Base-by-base conservation (phyloP, 176 grass and related monocot genomes). In the Pontederia crassipes region DNA sequence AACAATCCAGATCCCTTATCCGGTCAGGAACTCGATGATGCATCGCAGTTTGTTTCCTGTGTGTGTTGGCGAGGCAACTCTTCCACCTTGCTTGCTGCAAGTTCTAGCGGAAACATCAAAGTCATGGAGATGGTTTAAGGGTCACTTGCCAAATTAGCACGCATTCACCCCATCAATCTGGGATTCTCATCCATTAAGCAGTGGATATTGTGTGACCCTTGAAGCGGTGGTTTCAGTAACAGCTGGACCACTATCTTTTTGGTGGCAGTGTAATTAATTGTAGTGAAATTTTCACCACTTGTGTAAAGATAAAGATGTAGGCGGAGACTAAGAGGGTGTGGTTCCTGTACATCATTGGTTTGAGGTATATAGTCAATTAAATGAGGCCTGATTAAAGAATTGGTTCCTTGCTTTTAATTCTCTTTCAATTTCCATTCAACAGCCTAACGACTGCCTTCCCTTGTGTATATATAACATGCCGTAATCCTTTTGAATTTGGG, bases 61-160 rank as follows among this genome's bases (percentile, higher is more conserved):
- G 84, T 98, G 54, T 98, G 87, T 45, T 98, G 93, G 93, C 78
- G 84, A 57, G 93, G 84, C 56, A 76, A 87, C 53, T 88, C 87
- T 45, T 76, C 87, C 11, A 92, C 71, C 24, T 81, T 98, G 61
- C 86, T 98, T 70, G 89, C 79, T 45, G 93, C 84, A 49, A 98
- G 90, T 75, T 98, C 93, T 27, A 89, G 83, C 14, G 93, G 93
- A 17, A 92, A 88, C 57, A 85, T 98, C 68, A 92, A 88, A 69
- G 66, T 98, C 57, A 77, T 98, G 79, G 87, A 98, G 74, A 92
- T 98, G 93, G 93, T 85, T 62, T 98, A 18, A 68, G 18, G 11
- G 9, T n/a, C 13, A 10, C 6, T 28, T 9, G 9, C 8, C 9
- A 61, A 14, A 9, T 2, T 8, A 16, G 12, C 12, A 54, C n/a